phyloP scores from a whole-genome alignment of 192 early-diverging fungal genomes.

The Globomyces pollinis-pini region DNA sequence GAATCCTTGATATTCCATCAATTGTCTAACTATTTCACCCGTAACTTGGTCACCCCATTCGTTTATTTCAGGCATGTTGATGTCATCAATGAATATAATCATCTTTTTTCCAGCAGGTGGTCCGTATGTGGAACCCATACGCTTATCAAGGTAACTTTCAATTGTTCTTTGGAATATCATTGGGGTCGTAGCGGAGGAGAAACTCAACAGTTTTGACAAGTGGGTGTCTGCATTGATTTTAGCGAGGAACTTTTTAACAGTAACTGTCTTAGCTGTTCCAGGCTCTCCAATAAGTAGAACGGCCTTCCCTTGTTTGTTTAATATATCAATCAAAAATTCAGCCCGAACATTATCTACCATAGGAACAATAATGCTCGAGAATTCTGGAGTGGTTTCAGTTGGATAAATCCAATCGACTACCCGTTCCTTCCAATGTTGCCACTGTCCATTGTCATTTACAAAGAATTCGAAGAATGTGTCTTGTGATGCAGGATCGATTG shows the following conservation, averaged over 20 bases:
- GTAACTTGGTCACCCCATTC: slow-evolving; percentile 64
- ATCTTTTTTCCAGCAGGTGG: slow-evolving; percentile 61
- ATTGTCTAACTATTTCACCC: slow-evolving; percentile 50
- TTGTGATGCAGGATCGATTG: slow-evolving; percentile 36
- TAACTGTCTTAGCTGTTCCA: slow-evolving; percentile 59
- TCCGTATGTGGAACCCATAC: slow-evolving; percentile 60
- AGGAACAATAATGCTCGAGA: slow-evolving; percentile 57
- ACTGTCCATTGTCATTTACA: slow-evolving; percentile 50
- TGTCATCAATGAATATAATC: slow-evolving; percentile 57
- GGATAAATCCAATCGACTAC: slow-evolving; percentile 50
- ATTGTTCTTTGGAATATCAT: slow-evolving; percentile 58
- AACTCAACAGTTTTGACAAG: slow-evolving; percentile 47
- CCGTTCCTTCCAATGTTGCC: slow-evolving; percentile 53
- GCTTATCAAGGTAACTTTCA: slow-evolving; percentile 58
- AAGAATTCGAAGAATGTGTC: slow-evolving; percentile 60
- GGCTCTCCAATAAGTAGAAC: slow-evolving; percentile 59
- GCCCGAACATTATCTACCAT: slow-evolving; percentile 57
- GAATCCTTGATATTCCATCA: slow-evolving; percentile 61
- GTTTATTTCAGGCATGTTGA: slow-evolving; percentile 65
- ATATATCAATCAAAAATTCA: slow-evolving; percentile 53
- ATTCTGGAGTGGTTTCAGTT: slow-evolving; percentile 49
- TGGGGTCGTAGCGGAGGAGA: slow-evolving; percentile 58
- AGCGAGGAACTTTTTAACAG: slow-evolving; percentile 47
- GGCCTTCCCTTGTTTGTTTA: slow-evolving; percentile 45
- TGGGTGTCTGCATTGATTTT: slow-evolving; percentile 57